phyloP scores from a whole-genome alignment of 441 rosid species.

The Theobroma grandiflorum region DNA sequence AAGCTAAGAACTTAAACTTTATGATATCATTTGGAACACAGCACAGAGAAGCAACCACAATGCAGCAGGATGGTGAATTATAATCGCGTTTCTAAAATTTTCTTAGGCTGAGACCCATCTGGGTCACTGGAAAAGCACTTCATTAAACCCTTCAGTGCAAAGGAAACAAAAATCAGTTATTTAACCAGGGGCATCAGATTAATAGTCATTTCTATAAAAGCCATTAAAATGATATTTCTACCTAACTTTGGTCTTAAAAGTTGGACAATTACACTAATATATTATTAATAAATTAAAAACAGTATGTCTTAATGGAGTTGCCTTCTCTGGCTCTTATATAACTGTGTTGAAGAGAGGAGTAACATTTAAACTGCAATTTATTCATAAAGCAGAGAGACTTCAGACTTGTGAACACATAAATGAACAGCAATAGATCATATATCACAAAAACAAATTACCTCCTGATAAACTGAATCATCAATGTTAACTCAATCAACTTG shows the following conservation, averaged over 20 bases:
- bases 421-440: background rate
- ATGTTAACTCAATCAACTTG: background rate
- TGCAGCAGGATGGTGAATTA: background rate
- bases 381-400: background rate
- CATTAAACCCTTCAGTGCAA: background rate
- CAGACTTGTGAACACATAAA: background rate
- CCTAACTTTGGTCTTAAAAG: background rate
- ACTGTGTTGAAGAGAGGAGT: background rate
- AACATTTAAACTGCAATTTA: slow-evolving; percentile 1
- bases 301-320: background rate
- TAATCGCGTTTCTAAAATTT: background rate
- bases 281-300: background rate
- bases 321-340: background rate
- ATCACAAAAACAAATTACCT: background rate
- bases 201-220: background rate
- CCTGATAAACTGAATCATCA: slow-evolving; percentile 11
- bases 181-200: background rate
- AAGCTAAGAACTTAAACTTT: background rate
- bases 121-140: background rate
- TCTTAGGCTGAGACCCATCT: background rate
- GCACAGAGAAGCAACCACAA: background rate
- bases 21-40: background rate
- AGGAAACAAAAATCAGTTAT: background rate
- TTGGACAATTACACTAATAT: background rate
- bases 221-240: background rate